These are phyloP conservation scores for Solanum hybrid DNA, from an alignment of 305 asterid genomes.

Conservation along the genomic window DNA sequence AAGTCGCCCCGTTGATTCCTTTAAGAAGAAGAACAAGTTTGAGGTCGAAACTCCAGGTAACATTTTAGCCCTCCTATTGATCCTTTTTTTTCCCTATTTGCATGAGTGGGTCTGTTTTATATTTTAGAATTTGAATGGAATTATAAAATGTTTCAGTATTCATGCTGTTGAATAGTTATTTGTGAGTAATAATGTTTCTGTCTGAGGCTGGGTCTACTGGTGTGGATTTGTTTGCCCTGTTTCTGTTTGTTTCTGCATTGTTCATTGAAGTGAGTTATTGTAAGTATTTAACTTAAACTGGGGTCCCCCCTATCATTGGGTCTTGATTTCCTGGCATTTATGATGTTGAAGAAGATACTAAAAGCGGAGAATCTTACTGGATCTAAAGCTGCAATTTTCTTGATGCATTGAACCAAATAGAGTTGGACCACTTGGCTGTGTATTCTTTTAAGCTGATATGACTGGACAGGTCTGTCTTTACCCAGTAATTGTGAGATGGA, in stretches of 20 bases:
- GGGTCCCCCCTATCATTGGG: not conserved
- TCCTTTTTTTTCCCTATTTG: not conserved
- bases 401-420: not conserved
- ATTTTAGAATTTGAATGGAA: not conserved
- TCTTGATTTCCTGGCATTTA: not conserved
- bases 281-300: not conserved
- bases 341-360: constrained; percentile 1
- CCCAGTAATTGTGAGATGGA: not conserved
- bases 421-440: constrained; percentile 3
- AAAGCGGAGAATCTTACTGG: not conserved
- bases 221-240: constrained; percentile 12
- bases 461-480: not conserved
- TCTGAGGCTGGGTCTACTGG: constrained; percentile 31
- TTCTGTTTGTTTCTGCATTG: constrained; percentile 20
- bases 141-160: not conserved
- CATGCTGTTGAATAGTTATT: constrained; percentile 3
- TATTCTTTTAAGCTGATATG: not conserved
- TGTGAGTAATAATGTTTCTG: constrained; percentile 7
- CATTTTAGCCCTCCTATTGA: not conserved
- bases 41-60: constrained; percentile 56
- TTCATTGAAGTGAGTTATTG: constrained; percentile 15
- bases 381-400: not conserved
- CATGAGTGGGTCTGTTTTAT: not conserved
- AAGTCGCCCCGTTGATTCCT: constrained; percentile 34
- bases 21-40: constrained; percentile 64